Evolutionary conservation across 169 alveolate species (phyloP).

Genomic region (Plasmodium inui): DNA sequence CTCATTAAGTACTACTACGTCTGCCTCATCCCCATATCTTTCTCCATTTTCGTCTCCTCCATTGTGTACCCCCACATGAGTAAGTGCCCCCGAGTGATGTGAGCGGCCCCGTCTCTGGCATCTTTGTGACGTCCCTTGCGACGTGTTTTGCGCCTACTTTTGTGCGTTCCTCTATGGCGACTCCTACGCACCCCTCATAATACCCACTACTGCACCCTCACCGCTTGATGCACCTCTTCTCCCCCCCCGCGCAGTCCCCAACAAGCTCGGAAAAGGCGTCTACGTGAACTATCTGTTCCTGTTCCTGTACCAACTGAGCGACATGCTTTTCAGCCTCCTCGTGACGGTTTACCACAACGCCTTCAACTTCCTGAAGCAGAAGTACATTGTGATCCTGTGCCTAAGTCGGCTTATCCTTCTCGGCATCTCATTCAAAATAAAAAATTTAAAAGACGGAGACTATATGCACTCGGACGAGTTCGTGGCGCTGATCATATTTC

Average conservation of each 20-base stretch:
- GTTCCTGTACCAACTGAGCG: slow-evolving; percentile 47
- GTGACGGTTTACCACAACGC: slow-evolving; percentile 12
- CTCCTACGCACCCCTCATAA: not conserved
- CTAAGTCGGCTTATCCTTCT: slow-evolving; percentile 10
- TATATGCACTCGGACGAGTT: slow-evolving; percentile 17
- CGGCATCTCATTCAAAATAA: slow-evolving; percentile 5
- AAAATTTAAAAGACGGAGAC: not conserved
- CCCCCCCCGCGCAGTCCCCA: slow-evolving; percentile 30
- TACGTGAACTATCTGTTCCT: slow-evolving; percentile 24
- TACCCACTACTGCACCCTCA: not conserved
- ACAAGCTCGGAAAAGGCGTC: slow-evolving; percentile 20
- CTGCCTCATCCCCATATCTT: slow-evolving; percentile 51
- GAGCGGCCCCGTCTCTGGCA: not conserved
- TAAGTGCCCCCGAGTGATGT: not conserved
- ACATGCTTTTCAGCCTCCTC: slow-evolving; percentile 20
- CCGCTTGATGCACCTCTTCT: too few species aligned
- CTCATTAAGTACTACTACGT: slow-evolving; percentile 35
- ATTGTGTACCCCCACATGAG: slow-evolving; percentile 47
- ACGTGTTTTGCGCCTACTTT: too few species aligned
- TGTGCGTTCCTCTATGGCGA: not conserved
- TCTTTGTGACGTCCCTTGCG: too few species aligned
- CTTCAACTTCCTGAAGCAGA: slow-evolving; percentile 32
- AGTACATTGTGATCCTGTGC: slow-evolving; percentile 16
- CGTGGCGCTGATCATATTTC: slow-evolving; percentile 8
- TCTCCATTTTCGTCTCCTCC: slow-evolving; percentile 31